Percentiles rank a stretch among this genome's conserved stretches.
Evolutionary conservation across 2,329 filamentous ascomycete species (phyloP).

Genomic region (Pochonia chlamydosporia): DNA sequence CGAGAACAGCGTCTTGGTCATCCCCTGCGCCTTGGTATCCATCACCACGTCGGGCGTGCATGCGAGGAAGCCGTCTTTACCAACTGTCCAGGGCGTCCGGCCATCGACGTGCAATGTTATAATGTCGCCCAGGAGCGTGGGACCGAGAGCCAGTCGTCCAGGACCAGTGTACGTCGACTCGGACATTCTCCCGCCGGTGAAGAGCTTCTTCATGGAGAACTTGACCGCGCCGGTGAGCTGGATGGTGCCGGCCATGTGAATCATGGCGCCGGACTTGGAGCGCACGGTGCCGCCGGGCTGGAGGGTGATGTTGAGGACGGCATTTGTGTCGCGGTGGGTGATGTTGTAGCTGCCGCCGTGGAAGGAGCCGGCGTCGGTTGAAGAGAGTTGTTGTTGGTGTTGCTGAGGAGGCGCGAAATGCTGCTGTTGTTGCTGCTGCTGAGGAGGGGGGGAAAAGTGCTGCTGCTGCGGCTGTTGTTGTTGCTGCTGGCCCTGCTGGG

Average conservation of each 20-base stretch:
- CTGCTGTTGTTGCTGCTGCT: neutral
- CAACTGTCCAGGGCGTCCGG: conserved; percentile 11
- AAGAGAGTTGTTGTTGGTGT: no score
- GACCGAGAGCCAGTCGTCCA: conserved; percentile 11
- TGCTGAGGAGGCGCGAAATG: neutral
- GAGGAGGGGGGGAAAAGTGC: neutral
- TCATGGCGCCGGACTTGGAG: conserved; percentile 14
- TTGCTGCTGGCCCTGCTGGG: neutral
- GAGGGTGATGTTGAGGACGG: conserved; percentile 12
- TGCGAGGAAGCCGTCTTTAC: conserved; percentile 15
- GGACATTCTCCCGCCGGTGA: conserved; percentile 14
- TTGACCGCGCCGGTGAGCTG: conserved; percentile 14
- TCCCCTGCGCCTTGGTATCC: conserved; percentile 14
- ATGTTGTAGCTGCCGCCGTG: conserved; percentile 12
- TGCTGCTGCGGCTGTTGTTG: neutral
- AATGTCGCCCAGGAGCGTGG: conserved; percentile 16
- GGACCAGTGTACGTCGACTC: conserved; percentile 14
- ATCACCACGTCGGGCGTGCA: conserved; percentile 13
- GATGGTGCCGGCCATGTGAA: conserved; percentile 14
- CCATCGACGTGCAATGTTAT: conserved; percentile 14
- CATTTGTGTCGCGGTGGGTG: conserved; percentile 14
- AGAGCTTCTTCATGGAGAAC: conserved; percentile 15
- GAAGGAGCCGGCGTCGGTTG: conserved; percentile 9
- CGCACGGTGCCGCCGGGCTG: conserved; percentile 10
- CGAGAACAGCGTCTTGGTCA: conserved; percentile 15